Evolutionary conservation across 192 early-diverging fungal species (phyloP), one percentile per base, ranked within the genome.

Genomic region (Backusella circina): DNA sequence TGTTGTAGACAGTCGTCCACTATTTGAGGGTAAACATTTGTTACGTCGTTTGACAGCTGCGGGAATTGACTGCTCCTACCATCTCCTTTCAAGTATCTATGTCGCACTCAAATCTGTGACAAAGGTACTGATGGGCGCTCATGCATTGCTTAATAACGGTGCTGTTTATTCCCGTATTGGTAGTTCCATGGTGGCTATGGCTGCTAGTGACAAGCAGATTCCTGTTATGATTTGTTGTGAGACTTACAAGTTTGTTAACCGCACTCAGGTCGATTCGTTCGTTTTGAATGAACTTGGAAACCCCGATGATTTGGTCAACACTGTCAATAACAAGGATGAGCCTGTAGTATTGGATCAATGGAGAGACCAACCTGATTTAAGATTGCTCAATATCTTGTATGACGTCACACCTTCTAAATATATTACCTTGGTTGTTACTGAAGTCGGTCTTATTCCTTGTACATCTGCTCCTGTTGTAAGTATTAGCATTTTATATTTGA

Each of bases 211-310:
- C 57, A 87, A 86, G 65, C 88, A 95, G 79, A 89, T 98, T n/a
- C 97, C 97, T 7, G 96, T 99, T 26, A 96, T 99, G 83, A 95
- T 95, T 5, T 87, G 92, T 68, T 96, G 96, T 80, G 97, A 98
- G 82, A 94, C 92, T 2, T 98, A 97, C 85, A 99, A 99, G 86
- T 99, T 99, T 74, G 91, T 90, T 71, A 94, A 97, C 47, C 86
- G 90, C 13, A 93, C 95, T 35, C 94, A 97, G 82, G 83, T 99
- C 23, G 98, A 99, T 83, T 95, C 96, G 16, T 93, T 98, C 75
- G 97, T 97, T 4, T 91, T 89, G 93, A 99, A 99, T 83, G 98
- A 99, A 82, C 89, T 97, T 71, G 96, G 88, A n/a, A 88, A 95
- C 79, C 93, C 96, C 1, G 94, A 97, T 73, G 92, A 93, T 71